phyloP scores from a whole-genome alignment of 192 early-diverging fungal species.

The Gaertneriomyces semiglobifer region DNA sequence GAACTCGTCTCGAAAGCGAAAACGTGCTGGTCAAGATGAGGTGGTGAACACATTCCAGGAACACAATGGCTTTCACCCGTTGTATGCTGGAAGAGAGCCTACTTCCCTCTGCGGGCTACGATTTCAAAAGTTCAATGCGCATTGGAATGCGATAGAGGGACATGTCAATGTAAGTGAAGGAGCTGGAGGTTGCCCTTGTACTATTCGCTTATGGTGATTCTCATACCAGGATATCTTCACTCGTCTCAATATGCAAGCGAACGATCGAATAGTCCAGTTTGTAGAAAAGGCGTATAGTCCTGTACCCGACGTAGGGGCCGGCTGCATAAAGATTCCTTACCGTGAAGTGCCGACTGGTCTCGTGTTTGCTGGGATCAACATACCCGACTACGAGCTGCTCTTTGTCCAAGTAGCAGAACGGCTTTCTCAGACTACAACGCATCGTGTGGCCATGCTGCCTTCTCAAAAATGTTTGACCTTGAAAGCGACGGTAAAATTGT shows the following conservation, averaged over 20 bases:
- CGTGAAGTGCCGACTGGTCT: slow-evolving; percentile 71
- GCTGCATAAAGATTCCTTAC: slow-evolving; percentile 34
- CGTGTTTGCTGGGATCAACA: slow-evolving; percentile 73
- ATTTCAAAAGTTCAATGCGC: neutral
- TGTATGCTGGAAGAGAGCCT: slow-evolving; percentile 58
- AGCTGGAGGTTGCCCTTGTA: neutral
- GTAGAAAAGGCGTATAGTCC: slow-evolving; percentile 51
- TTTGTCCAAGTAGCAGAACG: slow-evolving; percentile 62
- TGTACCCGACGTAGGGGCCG: slow-evolving; percentile 3
- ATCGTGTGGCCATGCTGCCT: slow-evolving; percentile 63
- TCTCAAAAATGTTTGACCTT: slow-evolving; percentile 67
- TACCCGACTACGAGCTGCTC: slow-evolving; percentile 68
- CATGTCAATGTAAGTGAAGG: slow-evolving; percentile 16
- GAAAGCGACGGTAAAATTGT: slow-evolving; percentile 53
- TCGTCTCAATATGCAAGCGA: slow-evolving; percentile 56
- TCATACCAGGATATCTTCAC: slow-evolving; percentile 44
- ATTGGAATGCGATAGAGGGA: slow-evolving; percentile 9
- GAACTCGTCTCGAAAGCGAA: no score
- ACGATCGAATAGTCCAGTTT: slow-evolving; percentile 60
- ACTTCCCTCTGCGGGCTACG: slow-evolving; percentile 40
- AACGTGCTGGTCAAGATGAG: no score
- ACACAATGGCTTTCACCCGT: slow-evolving; percentile 57
- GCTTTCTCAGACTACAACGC: slow-evolving; percentile 18
- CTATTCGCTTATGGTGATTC: neutral
- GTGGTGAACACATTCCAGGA: neutral